Evolutionary conservation across 1,284 basidiomycete genomes (phyloP).

Genomic region (Lentinula novae-zelandiae): DNA sequence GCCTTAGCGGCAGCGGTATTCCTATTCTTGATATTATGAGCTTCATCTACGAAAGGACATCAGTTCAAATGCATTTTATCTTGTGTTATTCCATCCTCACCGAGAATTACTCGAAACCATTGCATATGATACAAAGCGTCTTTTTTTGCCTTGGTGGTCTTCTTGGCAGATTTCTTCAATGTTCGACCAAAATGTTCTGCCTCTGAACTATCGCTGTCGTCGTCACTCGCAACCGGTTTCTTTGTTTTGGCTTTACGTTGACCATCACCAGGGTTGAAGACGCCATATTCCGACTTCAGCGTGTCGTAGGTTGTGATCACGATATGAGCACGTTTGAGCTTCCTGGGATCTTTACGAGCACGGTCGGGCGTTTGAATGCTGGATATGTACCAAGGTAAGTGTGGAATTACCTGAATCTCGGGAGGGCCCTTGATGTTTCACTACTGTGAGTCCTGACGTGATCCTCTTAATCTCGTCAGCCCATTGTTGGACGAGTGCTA

Average conservation of each 20-base stretch:
- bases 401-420: slow-evolving; percentile 59
- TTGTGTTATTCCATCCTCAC: slow-evolving; percentile 34
- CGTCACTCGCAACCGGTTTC: slow-evolving; percentile 24
- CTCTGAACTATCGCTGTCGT: slow-evolving; percentile 36
- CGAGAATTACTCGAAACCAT: slow-evolving; percentile 87
- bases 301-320: slow-evolving; percentile 85
- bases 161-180: slow-evolving; percentile 27
- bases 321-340: slow-evolving; percentile 65
- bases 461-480: slow-evolving; percentile 82
- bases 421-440: slow-evolving; percentile 78
- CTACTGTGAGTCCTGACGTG: slow-evolving; percentile 64
- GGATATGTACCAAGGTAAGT: neutral
- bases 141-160: slow-evolving; percentile 35
- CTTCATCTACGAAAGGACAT: slow-evolving; percentile 68
- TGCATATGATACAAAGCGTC: slow-evolving; percentile 76
- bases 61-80: neutral
- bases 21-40: slow-evolving; percentile 96
- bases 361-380: neutral
- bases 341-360: slow-evolving; percentile 47
- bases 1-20: slow-evolving; percentile 81
- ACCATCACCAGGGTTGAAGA: slow-evolving; percentile 41
- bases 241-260: slow-evolving; percentile 35
- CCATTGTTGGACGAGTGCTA: slow-evolving; percentile 91
- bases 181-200: slow-evolving; percentile 36
- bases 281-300: slow-evolving; percentile 69